Percentiles rank a stretch among this genome's conserved stretches.
phyloP scores from a whole-genome alignment of 768 basidiomycete species.

The Amanita exitialis region DNA sequence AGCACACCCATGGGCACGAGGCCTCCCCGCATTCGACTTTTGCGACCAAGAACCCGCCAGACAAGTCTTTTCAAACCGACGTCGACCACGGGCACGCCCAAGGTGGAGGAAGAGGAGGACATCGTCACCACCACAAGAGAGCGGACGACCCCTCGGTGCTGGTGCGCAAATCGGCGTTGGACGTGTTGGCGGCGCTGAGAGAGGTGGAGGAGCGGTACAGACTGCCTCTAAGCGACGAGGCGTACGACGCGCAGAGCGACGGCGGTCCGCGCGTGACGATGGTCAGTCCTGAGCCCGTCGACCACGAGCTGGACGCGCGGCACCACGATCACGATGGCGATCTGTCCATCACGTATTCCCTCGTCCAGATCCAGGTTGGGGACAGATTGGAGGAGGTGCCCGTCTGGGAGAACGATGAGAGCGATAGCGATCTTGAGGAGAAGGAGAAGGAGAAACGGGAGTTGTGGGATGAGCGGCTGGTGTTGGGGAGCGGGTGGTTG shows the following conservation, averaged over 20 bases:
- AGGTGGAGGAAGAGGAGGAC: background rate
- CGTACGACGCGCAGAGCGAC: constrained; percentile 76
- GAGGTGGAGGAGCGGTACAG: constrained; percentile 74
- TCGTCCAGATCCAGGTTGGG: constrained; percentile 45
- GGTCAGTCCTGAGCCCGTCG: constrained; percentile 17
- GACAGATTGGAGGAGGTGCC: constrained; percentile 57
- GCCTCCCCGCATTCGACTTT: background rate
- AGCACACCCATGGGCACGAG: background rate
- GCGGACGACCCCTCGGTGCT: constrained; percentile 46
- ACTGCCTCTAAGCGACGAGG: constrained; percentile 68
- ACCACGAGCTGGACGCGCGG: background rate
- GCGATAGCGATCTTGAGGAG: constrained; percentile 29
- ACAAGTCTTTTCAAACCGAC: background rate
- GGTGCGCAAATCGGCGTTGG: constrained; percentile 72
- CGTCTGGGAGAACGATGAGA: constrained; percentile 75
- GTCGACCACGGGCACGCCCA: background rate
- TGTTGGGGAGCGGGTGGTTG: constrained; percentile 76
- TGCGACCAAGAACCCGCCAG: background rate
- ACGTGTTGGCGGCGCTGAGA: constrained; percentile 72
- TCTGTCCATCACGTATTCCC: constrained; percentile 55
- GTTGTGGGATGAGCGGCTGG: constrained; percentile 73
- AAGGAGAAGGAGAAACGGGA: constrained; percentile 50
- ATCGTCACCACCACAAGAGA: background rate
- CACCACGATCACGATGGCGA: constrained; percentile 30
- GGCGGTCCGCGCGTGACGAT: constrained; percentile 41